Base-by-base conservation (phyloP, 2,329 filamentous ascomycete species). In the Aspergillus puulaauensis region DNA sequence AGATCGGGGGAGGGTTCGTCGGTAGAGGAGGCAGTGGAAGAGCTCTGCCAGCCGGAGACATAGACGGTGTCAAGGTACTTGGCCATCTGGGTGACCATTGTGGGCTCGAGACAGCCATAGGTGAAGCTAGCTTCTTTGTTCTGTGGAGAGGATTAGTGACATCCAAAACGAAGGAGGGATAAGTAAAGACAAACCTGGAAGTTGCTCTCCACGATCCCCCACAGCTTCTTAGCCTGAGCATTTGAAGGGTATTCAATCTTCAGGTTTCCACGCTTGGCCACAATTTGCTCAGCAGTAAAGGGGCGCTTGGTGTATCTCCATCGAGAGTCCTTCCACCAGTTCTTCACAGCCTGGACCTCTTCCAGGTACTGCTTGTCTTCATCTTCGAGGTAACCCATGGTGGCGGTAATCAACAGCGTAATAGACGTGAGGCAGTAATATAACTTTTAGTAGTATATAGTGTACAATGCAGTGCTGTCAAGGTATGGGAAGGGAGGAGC, bases 61-160 rank as follows among this genome's bases (percentile, higher is more conserved):
- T 99, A 99, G 74, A 99, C 91, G 35, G 95, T 99, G 73, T 99
- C 95, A 61, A 99, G 84, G 77, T 96, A 98, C 79, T 98, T 96
- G 69, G 93, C 93, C 95, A 99, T 99, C 77, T 99, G 95, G 27
- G 95, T 98, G 74, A 99, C 85, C 90, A 97, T 97, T 56, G 96
- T 96, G 11, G 95, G 95, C 73, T 99, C 95, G 64, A 99, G 83
- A 79, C 95, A 98, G 70, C 95, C 95, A 73, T 97, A 99, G 57
- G 95, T 99, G 80, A 89, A 96, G 78, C 91, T 96, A 48, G 90
- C 90, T 71, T 95, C 90, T 69, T 86, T 86, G 71, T 84, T 90
- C 90, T 96, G 23, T 15, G 6, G 15, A n/a, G 44, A 15, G n/a
- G 9, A 35, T 57, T 15, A 55, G 47, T 12, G 12, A 12, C 8